Percentiles rank a stretch among this genome's conserved stretches.
These are phyloP conservation scores for Colletotrichum siamense DNA, from an alignment of 2,329 filamentous ascomycete species.

Conservation along the genomic window DNA sequence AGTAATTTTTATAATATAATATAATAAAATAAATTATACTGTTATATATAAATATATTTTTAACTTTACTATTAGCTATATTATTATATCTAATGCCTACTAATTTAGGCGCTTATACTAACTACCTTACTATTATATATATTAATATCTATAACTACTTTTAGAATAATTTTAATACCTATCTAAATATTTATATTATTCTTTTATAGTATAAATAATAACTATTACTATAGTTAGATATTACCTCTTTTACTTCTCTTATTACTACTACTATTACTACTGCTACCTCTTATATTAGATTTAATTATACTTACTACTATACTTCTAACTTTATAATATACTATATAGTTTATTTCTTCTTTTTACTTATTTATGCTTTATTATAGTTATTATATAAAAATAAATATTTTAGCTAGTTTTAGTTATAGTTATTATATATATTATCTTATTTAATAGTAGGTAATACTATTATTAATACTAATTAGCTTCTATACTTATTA, in stretches of 20 bases:
- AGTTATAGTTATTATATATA: neutral
- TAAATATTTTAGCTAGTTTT: too few species aligned
- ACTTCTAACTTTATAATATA: neutral
- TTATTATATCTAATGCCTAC: neutral
- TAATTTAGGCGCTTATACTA: constrained; percentile 1
- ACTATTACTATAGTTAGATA: too few species aligned
- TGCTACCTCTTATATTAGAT: too few species aligned
- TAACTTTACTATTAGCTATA: constrained; percentile 9
- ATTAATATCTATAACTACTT: constrained; percentile 17
- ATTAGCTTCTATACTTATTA: too few species aligned
- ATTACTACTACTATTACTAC: too few species aligned
- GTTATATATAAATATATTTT: neutral
- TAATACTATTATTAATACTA: too few species aligned
- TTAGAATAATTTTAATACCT: neutral
- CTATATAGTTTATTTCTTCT: too few species aligned
- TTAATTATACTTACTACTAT: neutral
- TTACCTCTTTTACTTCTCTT: too few species aligned
- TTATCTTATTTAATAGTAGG: neutral
- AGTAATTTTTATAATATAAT: constrained; percentile 25
- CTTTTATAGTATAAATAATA: neutral
- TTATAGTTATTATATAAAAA: too few species aligned
- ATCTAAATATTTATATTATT: neutral
- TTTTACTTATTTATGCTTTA: too few species aligned
- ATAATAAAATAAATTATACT: too few species aligned
- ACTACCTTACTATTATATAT: constrained; percentile 3